Percentiles rank a stretch among this genome's conserved stretches.
phyloP scores from a whole-genome alignment of 331 rosid species.

The Malus hybrid region DNA sequence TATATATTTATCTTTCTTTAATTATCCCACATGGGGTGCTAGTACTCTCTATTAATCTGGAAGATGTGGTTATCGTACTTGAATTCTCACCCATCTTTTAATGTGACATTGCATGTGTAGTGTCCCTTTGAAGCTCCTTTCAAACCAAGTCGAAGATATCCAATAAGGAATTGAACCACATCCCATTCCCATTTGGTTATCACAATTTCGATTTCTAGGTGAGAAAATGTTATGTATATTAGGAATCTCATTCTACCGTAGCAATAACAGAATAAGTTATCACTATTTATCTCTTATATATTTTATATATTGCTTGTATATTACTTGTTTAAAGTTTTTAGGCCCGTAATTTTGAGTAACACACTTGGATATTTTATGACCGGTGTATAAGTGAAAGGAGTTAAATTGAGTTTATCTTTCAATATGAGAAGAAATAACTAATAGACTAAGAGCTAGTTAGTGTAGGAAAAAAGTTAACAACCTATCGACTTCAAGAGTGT shows the following conservation, averaged over 20 bases:
- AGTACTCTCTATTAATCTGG: background rate
- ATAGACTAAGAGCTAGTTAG: no score
- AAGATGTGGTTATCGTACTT: no score
- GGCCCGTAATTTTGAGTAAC: background rate
- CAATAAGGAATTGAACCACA: background rate
- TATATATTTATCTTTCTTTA: conserved; percentile 10
- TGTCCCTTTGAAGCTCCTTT: background rate
- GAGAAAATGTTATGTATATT: no score
- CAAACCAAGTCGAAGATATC: background rate
- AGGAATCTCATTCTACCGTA: background rate
- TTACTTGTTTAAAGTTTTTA: background rate
- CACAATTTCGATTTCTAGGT: no score
- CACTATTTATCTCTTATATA: background rate
- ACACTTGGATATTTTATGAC: no score
- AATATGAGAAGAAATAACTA: no score
- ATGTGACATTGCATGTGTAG: conserved; percentile 22
- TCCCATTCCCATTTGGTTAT: conserved; percentile 9
- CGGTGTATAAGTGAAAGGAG: no score
- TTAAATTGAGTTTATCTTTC: no score
- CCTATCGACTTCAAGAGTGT: no score
- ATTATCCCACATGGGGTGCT: conserved; percentile 19
- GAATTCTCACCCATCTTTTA: no score
- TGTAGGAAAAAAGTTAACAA: no score
- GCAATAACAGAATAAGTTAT: background rate
- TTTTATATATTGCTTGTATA: no score